phyloP scores from a whole-genome alignment of 2,329 filamentous ascomycete genomes.

The Pseudogymnoascus sp. region DNA sequence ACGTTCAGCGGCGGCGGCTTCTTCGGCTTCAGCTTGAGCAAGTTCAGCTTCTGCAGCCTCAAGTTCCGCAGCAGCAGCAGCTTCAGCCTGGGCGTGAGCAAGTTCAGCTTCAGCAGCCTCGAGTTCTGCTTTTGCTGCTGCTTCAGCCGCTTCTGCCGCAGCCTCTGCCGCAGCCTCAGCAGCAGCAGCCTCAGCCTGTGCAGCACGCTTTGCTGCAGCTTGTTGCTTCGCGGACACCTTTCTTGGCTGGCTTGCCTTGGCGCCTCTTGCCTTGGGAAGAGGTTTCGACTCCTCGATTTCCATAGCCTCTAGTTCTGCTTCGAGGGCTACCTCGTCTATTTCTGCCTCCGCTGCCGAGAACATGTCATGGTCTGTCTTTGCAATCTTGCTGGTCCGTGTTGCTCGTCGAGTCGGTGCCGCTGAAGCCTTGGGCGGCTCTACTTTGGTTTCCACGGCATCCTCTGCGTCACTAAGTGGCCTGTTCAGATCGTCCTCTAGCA shows the following conservation, averaged over 20 bases:
- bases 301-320: constrained; percentile 26
- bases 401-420: constrained; percentile 12
- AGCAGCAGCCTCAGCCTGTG: constrained; percentile 17
- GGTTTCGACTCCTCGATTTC: constrained; percentile 22
- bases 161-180: constrained; percentile 8
- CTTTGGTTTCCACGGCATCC: constrained; percentile 30
- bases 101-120: constrained; percentile 4
- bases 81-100: background rate
- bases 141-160: background rate
- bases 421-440: constrained; percentile 15
- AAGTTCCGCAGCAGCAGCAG: background rate
- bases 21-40: background rate
- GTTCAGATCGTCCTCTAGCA: constrained; percentile 57
- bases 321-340: constrained; percentile 25
- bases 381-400: constrained; percentile 15
- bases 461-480: constrained; percentile 47
- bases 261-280: constrained; percentile 23
- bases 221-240: constrained; percentile 26
- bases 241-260: constrained; percentile 24
- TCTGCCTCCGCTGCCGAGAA: constrained; percentile 20
- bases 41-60: background rate
- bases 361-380: constrained; percentile 20
- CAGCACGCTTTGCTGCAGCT: constrained; percentile 22
- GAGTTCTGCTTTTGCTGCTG: background rate
- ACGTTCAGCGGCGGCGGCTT: background rate